A percentile compares a stretch with the other conserved stretches of the same genome.
phyloP scores from a whole-genome alignment of 2,329 filamentous ascomycete genomes.

The Arachnomyces sp. region DNA sequence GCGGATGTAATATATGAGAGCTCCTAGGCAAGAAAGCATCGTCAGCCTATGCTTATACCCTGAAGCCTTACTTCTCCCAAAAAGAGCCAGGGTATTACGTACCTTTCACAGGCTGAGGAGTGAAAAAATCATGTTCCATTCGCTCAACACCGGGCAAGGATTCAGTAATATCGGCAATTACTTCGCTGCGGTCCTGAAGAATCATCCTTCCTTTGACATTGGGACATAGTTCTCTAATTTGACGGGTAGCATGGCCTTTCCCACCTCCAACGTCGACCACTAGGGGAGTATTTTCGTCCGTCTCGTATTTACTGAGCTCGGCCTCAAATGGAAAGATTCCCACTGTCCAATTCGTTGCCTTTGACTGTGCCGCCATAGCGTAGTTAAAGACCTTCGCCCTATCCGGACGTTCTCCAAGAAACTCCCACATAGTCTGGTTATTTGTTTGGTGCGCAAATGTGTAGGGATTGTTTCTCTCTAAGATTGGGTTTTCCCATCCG shows the following conservation, averaged over 20 bases:
- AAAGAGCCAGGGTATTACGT: background rate
- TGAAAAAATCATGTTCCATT: constrained; percentile 18
- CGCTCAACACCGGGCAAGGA: constrained; percentile 11
- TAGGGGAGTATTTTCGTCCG: constrained; percentile 13
- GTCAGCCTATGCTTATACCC: background rate
- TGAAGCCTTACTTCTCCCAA: background rate
- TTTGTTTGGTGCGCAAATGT: constrained; percentile 19
- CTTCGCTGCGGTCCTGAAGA: constrained; percentile 27
- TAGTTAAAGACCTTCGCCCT: constrained; percentile 21
- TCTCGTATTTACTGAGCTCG: constrained; percentile 11
- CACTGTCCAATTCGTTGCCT: background rate
- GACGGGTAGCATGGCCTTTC: constrained; percentile 12
- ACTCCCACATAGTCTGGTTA: constrained; percentile 19
- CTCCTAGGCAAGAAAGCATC: constrained; percentile 10
- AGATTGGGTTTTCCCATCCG: constrained; percentile 15
- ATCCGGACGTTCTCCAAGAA: constrained; percentile 17
- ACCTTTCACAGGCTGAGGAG: constrained; percentile 17
- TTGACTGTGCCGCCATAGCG: constrained; percentile 18
- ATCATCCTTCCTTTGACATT: constrained; percentile 23
- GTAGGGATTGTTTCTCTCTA: constrained; percentile 18
- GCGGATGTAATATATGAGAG: constrained; percentile 23
- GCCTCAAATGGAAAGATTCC: constrained; percentile 19
- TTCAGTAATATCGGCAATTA: constrained; percentile 23
- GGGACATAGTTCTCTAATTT: constrained; percentile 20
- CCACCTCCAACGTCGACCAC: constrained; percentile 16